Evolutionary conservation across 2,329 filamentous ascomycete species (phyloP).

Genomic region (Pyricularia sp.): DNA sequence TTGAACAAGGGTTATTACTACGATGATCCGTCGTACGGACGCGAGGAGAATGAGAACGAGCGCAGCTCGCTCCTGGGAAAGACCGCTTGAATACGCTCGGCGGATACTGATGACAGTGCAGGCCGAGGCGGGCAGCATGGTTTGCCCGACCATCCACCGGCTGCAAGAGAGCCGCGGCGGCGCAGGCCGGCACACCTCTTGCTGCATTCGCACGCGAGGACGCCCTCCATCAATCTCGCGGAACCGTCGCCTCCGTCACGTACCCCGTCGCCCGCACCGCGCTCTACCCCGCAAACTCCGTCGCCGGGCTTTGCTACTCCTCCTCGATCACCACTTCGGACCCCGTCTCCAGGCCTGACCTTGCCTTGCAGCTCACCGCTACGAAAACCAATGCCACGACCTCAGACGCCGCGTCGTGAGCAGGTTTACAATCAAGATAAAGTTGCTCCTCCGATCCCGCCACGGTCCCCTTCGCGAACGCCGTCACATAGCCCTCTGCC

Average conservation of each 20-base stretch:
- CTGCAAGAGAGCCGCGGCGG: not conserved
- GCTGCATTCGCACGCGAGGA: not conserved
- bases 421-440: no score
- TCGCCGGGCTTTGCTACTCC: not conserved
- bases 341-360: not conserved
- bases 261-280: not conserved
- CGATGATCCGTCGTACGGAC: conserved; percentile 3
- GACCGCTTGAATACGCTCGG: conserved; percentile 27
- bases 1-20: not conserved
- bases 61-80: conserved; percentile 19
- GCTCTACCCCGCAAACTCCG: not conserved
- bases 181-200: not conserved
- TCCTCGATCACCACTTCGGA: not conserved
- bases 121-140: no score
- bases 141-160: not conserved
- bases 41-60: conserved; percentile 13
- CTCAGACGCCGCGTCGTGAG: no score
- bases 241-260: not conserved
- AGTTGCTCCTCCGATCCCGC: no score
- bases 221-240: not conserved
- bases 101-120: not conserved
- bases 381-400: not conserved
- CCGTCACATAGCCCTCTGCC: not conserved
- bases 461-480: not conserved
- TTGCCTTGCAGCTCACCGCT: not conserved